phyloP scores from a whole-genome alignment of 23 red algal genomes.

The Gracilaria caudata region DNA sequence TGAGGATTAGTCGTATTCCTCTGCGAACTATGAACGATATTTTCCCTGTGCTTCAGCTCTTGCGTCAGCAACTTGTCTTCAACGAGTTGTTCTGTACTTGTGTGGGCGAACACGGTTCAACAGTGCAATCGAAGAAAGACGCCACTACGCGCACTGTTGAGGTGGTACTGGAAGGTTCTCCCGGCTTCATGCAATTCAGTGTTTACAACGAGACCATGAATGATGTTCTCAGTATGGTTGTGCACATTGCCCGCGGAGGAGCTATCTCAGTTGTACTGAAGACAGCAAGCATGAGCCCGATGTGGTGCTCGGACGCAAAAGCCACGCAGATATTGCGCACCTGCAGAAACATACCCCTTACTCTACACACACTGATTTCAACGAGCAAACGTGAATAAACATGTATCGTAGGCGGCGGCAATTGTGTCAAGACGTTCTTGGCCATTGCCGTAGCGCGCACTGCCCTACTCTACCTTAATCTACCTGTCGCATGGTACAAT shows the following conservation, averaged over 20 bases:
- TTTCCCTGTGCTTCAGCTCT: slow-evolving; percentile 31
- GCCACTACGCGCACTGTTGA: slow-evolving; percentile 29
- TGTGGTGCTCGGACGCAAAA: slow-evolving; percentile 56
- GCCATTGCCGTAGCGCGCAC: too few relatives aligned
- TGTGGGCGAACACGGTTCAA: slow-evolving; percentile 19
- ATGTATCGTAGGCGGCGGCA: too few relatives aligned
- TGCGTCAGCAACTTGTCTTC: slow-evolving; percentile 69
- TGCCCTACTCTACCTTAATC: too few relatives aligned
- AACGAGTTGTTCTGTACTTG: slow-evolving; percentile 69
- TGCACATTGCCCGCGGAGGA: slow-evolving; percentile 47
- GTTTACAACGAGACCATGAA: slow-evolving; percentile 37
- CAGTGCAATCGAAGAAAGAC: not conserved
- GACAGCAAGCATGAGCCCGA: not conserved
- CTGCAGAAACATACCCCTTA: slow-evolving; percentile 48
- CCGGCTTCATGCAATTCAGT: slow-evolving; percentile 55
- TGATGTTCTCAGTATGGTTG: slow-evolving; percentile 50
- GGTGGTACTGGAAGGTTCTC: slow-evolving; percentile 48
- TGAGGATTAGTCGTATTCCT: slow-evolving; percentile 46
- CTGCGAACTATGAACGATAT: slow-evolving; percentile 45
- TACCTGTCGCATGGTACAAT: not conserved
- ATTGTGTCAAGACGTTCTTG: too few relatives aligned
- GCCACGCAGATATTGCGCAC: slow-evolving; percentile 38
- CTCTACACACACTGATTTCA: slow-evolving; percentile 8
- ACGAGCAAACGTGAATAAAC: not conserved
- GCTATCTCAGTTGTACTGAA: slow-evolving; percentile 37